A percentile compares a stretch with the other conserved stretches of the same genome.
phyloP scores from a whole-genome alignment of 495 filamentous ascomycete species.

The Hypoxylon rickii region DNA sequence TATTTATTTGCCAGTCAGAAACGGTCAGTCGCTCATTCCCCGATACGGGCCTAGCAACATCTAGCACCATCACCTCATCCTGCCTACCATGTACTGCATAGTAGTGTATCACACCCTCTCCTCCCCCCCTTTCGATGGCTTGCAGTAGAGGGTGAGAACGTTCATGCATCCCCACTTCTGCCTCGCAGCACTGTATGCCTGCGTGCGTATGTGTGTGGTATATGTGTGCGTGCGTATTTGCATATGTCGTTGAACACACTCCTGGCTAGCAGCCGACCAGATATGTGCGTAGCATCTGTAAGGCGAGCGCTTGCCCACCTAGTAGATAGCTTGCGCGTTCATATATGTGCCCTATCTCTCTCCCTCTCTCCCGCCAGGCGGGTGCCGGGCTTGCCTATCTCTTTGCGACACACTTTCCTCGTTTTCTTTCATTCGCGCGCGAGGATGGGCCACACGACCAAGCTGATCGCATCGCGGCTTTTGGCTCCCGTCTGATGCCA shows the following conservation, averaged over 20 bases:
- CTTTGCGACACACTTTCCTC: too few species aligned
- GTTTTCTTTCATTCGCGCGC: constrained; percentile 16
- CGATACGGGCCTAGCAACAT: constrained; percentile 24
- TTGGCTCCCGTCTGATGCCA: not conserved
- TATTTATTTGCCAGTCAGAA: constrained; percentile 7
- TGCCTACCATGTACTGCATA: constrained; percentile 25
- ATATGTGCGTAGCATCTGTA: constrained; percentile 16
- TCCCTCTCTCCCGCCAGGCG: constrained; percentile 10
- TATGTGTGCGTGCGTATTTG: constrained; percentile 2
- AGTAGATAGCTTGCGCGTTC: not conserved
- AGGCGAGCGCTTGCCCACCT: constrained; percentile 8
- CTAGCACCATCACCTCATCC: constrained; percentile 21
- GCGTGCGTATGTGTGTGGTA: constrained; percentile 7
- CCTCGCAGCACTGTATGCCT: constrained; percentile 10
- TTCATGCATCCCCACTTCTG: constrained; percentile 34
- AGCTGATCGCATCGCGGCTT: constrained; percentile 10
- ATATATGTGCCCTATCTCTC: constrained; percentile 8
- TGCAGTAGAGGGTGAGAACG: constrained; percentile 23
- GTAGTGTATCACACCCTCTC: not conserved
- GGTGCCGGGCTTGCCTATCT: too few species aligned
- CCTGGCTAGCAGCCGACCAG: constrained; percentile 21
- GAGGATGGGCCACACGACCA: constrained; percentile 22
- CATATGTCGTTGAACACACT: constrained; percentile 23
- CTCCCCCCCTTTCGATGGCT: constrained; percentile 22
- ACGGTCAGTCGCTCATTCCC: constrained; percentile 29